A percentile compares a stretch with the other conserved stretches of the same genome.
Conservation (phyloP, 345 rosid species). For the Streptanthus diversifolius region DNA sequence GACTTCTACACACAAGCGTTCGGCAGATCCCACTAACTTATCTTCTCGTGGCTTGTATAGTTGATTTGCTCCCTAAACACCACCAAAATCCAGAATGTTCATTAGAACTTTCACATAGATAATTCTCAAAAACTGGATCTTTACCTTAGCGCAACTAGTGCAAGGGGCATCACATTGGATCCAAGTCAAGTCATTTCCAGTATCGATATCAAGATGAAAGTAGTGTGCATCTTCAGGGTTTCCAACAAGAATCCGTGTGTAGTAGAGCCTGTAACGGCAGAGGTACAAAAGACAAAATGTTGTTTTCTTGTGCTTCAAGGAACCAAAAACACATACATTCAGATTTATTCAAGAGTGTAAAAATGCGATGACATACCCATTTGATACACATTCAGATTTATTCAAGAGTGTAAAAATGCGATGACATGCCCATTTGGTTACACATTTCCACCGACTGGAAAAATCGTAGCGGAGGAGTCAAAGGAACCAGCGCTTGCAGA, state of each 20-base stretch:
- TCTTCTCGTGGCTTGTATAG: slow-evolving; percentile 66
- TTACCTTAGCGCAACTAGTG: slow-evolving; percentile 86
- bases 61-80: slow-evolving; percentile 77
- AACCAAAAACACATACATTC: slow-evolving; percentile 7
- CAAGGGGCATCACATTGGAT: slow-evolving; percentile 97
- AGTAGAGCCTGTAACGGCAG: slow-evolving; percentile 55
- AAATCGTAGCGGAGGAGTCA: slow-evolving; percentile 58
- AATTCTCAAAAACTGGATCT: neutral
- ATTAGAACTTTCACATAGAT: neutral
- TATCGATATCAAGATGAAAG: slow-evolving; percentile 73
- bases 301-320: slow-evolving; percentile 24
- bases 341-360: neutral
- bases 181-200: slow-evolving; percentile 97
- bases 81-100: slow-evolving; percentile 20
- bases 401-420: neutral
- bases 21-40: slow-evolving; percentile 51
- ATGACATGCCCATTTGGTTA: slow-evolving; percentile 77
- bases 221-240: slow-evolving; percentile 58
- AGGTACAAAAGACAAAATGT: neutral
- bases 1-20: slow-evolving; percentile 60
- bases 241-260: slow-evolving; percentile 67
- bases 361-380: slow-evolving; percentile 53
- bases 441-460: slow-evolving; percentile 74
- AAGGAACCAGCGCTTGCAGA: slow-evolving; percentile 38
- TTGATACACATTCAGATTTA: slow-evolving; percentile 31